phyloP scores from a whole-genome alignment of 768 basidiomycete species.

The Cytidiella melzeri region DNA sequence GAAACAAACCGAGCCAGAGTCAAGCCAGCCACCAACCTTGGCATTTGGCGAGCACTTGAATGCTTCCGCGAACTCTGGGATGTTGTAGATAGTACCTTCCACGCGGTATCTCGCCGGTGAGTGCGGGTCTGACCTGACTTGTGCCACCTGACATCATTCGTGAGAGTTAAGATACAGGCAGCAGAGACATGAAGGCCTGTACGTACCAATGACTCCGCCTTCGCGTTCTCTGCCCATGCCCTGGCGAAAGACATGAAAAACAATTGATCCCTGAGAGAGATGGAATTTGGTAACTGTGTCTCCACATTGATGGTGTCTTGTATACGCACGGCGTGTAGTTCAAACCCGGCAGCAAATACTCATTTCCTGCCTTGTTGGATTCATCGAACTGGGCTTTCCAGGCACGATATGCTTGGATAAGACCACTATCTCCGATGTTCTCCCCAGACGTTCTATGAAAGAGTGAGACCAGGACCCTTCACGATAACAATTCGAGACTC shows the following conservation, averaged over 20 bases:
- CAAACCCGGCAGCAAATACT: conserved; percentile 79
- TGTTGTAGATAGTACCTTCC: conserved; percentile 82
- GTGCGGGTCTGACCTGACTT: conserved; percentile 84
- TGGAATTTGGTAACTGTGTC: neutral
- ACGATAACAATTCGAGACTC: too few relatives aligned
- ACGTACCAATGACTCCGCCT: conserved; percentile 68
- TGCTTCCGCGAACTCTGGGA: conserved; percentile 82
- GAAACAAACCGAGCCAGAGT: conserved; percentile 2
- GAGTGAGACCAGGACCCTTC: too few relatives aligned
- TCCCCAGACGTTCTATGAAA: conserved; percentile 72
- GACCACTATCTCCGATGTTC: conserved; percentile 82
- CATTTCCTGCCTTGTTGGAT: conserved; percentile 51
- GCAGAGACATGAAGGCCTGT: neutral
- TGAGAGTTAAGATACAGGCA: neutral
- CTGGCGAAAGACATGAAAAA: conserved; percentile 91
- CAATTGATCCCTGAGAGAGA: conserved; percentile 65
- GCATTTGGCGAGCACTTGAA: conserved; percentile 76
- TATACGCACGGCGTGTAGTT: conserved; percentile 55
- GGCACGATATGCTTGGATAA: conserved; percentile 84
- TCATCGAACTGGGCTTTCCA: conserved; percentile 76
- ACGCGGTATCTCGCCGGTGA: conserved; percentile 76
- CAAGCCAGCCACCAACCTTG: conserved; percentile 41
- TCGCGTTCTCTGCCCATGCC: conserved; percentile 82
- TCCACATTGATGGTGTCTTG: neutral
- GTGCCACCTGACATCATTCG: conserved; percentile 49